These are phyloP conservation scores for Endogone sp. DNA, from an alignment of 192 early-diverging fungal species.

Conservation along the genomic window DNA sequence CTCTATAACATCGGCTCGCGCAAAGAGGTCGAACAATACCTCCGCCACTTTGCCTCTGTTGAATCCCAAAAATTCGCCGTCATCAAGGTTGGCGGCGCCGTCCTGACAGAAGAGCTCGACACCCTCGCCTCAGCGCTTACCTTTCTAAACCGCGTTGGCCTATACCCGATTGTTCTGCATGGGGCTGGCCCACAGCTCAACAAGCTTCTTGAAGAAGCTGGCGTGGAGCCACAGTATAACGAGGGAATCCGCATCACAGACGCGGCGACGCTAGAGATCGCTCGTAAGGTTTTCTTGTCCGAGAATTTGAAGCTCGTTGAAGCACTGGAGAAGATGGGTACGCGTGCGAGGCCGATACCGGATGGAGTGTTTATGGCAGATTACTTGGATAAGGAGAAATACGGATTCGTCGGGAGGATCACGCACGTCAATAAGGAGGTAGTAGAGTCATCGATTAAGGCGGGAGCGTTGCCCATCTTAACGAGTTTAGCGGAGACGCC, in stretches of 20 bases:
- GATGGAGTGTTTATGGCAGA: constrained; percentile 96
- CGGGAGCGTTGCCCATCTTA: constrained; percentile 93
- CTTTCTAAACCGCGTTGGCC: constrained; percentile 94
- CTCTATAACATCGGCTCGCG: constrained; percentile 99
- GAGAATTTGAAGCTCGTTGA: constrained; percentile 98
- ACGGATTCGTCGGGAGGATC: constrained; percentile 92
- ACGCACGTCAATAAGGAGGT: constrained; percentile 87
- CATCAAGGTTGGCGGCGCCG: constrained; percentile 96
- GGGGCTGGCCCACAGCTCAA: constrained; percentile 98
- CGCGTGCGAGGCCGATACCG: constrained; percentile 92
- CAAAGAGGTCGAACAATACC: constrained; percentile 98
- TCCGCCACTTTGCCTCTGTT: constrained; percentile 94
- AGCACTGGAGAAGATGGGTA: constrained; percentile 92
- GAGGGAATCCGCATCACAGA: constrained; percentile 99
- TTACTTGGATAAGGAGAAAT: constrained; percentile 93
- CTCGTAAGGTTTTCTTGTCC: constrained; percentile 88
- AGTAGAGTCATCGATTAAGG: constrained; percentile 90
- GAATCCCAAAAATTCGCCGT: constrained; percentile 99
- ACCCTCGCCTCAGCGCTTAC: constrained; percentile 93
- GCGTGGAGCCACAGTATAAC: constrained; percentile 94
- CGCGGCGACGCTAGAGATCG: constrained; percentile 87
- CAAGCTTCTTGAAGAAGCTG: constrained; percentile 80
- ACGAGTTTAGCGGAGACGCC: constrained; percentile 95
- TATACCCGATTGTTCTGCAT: constrained; percentile 98
- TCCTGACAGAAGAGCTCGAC: constrained; percentile 94